phyloP scores from a whole-genome alignment of 139 green algal genomes.

The Haematococcus sp. region DNA sequence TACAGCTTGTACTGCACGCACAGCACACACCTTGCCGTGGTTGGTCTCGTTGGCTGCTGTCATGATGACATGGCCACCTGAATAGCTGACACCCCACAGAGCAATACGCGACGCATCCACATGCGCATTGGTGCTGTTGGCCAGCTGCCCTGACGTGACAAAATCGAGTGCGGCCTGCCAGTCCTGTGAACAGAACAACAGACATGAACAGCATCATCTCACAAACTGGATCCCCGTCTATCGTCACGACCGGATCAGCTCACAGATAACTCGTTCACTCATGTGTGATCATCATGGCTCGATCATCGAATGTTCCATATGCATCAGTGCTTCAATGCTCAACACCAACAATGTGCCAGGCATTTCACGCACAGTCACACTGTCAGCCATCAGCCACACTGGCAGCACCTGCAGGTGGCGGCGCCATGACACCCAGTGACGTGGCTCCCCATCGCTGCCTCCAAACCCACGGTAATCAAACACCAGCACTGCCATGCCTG shows the following conservation, averaged over 20 bases:
- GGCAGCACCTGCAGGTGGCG: neutral
- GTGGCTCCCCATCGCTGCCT: conserved; percentile 31
- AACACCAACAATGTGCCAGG: no score
- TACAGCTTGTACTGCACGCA: no score
- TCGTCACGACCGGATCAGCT: no score
- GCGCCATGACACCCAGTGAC: conserved; percentile 32
- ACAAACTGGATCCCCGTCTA: neutral
- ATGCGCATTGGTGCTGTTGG: neutral
- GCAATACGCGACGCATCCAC: conserved; percentile 20
- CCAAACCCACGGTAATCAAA: conserved; percentile 54
- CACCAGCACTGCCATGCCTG: conserved; percentile 40
- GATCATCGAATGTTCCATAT: no score
- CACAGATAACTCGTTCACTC: no score
- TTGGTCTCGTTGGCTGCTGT: conserved; percentile 2
- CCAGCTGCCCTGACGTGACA: conserved; percentile 19
- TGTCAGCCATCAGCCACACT: no score
- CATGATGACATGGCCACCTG: conserved; percentile 2
- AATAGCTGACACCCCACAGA: conserved; percentile 35
- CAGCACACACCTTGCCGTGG: neutral
- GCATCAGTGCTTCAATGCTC: no score
- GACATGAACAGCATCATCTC: neutral
- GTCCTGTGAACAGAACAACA: conserved; percentile 31
- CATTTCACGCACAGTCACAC: no score
- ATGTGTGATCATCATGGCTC: no score
- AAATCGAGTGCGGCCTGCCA: conserved; percentile 35